Conservation (phyloP, 495 filamentous ascomycete genomes). For the Corynascus novoguineensis region DNA sequence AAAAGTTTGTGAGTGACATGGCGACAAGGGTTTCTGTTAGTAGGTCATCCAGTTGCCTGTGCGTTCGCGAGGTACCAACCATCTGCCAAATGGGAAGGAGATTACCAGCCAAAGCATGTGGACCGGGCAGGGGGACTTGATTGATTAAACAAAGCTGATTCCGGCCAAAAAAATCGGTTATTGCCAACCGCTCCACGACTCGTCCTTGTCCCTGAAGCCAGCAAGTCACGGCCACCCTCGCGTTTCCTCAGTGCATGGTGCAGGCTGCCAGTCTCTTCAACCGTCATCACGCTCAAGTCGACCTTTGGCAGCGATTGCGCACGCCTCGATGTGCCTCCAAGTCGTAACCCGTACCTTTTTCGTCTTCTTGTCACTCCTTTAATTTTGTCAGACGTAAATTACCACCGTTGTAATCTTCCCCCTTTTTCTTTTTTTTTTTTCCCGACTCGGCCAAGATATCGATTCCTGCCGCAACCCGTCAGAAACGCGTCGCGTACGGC, state of each 20-base stretch:
- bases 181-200: constrained; percentile 18
- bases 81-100: constrained; percentile 29
- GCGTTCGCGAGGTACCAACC: constrained; percentile 20
- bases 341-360: constrained; percentile 21
- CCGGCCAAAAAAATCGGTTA: constrained; percentile 19
- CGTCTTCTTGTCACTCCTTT: constrained; percentile 36
- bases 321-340: constrained; percentile 30
- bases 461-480: constrained; percentile 14
- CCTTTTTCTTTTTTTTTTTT: constrained; percentile 18
- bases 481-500: constrained; percentile 38
- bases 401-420: constrained; percentile 26
- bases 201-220: constrained; percentile 11
- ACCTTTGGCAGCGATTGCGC: constrained; percentile 12
- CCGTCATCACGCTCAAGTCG: constrained; percentile 10
- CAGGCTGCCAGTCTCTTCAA: constrained; percentile 22
- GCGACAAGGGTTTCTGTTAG: background rate
- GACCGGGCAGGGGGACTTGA: constrained; percentile 27
- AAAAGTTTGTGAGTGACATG: constrained; percentile 19
- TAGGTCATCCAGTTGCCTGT: background rate
- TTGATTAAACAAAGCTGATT: constrained; percentile 25
- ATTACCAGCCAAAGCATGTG: constrained; percentile 25
- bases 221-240: constrained; percentile 24
- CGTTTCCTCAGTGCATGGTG: constrained; percentile 26
- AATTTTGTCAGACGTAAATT: constrained; percentile 17
- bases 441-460: constrained; percentile 17